A percentile compares a stretch with the other conserved stretches of the same genome.
Evolutionary conservation across 768 basidiomycete genomes (phyloP).

Genomic region (Cubamyces lactineus): DNA sequence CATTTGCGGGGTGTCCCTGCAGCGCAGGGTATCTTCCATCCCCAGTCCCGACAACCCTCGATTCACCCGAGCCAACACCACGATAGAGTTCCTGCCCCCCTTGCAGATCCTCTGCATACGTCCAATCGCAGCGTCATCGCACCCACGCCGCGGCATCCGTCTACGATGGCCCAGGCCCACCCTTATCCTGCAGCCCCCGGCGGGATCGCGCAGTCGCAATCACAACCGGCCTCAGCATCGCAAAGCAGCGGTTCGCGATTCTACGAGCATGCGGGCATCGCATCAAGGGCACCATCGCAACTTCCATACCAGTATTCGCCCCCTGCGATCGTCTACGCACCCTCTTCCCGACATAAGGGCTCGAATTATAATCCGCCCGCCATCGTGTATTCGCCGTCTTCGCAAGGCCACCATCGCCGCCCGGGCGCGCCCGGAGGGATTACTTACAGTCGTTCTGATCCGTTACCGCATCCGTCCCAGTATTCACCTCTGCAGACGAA

Average conservation of each 20-base stretch:
- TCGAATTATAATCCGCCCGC: conserved; percentile 63
- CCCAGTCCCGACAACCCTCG: conserved; percentile 19
- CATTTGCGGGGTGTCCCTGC: conserved; percentile 11
- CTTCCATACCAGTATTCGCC: conserved; percentile 43
- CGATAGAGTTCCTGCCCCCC: conserved; percentile 24
- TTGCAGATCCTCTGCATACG: conserved; percentile 22
- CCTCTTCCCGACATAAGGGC: conserved; percentile 45
- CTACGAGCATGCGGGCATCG: conserved; percentile 29
- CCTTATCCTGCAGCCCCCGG: conserved; percentile 28
- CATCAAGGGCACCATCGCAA: conserved; percentile 41
- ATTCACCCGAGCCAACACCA: conserved; percentile 17
- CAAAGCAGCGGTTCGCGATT: conserved; percentile 28
- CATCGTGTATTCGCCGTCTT: conserved; percentile 51
- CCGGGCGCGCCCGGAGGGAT: conserved; percentile 51
- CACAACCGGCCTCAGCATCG: conserved; percentile 36
- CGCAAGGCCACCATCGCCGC: conserved; percentile 26
- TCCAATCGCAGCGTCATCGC: conserved; percentile 25
- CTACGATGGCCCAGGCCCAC: conserved; percentile 30
- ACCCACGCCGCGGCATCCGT: conserved; percentile 36
- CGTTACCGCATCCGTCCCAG: conserved; percentile 42
- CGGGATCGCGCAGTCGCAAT: conserved; percentile 46
- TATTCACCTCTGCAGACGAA: conserved; percentile 38
- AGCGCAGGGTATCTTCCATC: conserved; percentile 20
- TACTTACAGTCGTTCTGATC: conserved; percentile 71
- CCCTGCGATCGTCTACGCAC: conserved; percentile 65